Base-by-base conservation (phyloP, 176 grass and related monocot species). In the Avena atlantica region DNA sequence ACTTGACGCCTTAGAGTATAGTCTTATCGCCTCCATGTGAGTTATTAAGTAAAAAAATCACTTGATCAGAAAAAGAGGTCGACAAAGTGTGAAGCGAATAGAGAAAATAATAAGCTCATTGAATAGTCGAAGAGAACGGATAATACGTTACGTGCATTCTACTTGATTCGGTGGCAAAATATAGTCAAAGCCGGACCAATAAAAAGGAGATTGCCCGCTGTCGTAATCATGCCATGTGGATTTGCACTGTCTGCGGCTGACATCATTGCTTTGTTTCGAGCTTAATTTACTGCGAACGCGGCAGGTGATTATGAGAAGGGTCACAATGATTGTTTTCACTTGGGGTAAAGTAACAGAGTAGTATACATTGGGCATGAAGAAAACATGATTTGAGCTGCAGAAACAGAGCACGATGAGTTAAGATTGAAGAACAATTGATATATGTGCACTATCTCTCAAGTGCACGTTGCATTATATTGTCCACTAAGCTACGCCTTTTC, bases 251-350 rank as follows among this genome's bases (percentile, higher is more conserved):
- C 75, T 80, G 75, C 59, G 57, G 58, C 48, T 21, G 59, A 12
- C 15, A 29, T 34, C 44, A 2, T 74, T 61, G 65, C 86, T 60
- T 59, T 49, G 76, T 84, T 85, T 86, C 10, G 51, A 90, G 79
- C 84, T 58, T 58, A 60, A 42, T 40, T 79, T 7, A 87, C 80
- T 59, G 23, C 72, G 36, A 83, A 72, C 45, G 17, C 17, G 56
- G 31, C 5, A 65, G 80, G 80, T 83, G 48, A 83, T 79, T 59
- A 87, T 80, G 75, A 58, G 52, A 9, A 79, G 79, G 12, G 25
- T 53, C 57, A 37, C 19, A 74, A 67, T 87, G 59, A 86, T 81
- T 60, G 23, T 89, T 80, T 66, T 87, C 74, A 74, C 66, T 48
- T 79, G 47, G 61, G 58, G 34, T 65, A 29, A 66, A 31, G 47